phyloP scores from a whole-genome alignment of 1,139 yeast species.

The Yamadazyma kanchanaburiensis region DNA sequence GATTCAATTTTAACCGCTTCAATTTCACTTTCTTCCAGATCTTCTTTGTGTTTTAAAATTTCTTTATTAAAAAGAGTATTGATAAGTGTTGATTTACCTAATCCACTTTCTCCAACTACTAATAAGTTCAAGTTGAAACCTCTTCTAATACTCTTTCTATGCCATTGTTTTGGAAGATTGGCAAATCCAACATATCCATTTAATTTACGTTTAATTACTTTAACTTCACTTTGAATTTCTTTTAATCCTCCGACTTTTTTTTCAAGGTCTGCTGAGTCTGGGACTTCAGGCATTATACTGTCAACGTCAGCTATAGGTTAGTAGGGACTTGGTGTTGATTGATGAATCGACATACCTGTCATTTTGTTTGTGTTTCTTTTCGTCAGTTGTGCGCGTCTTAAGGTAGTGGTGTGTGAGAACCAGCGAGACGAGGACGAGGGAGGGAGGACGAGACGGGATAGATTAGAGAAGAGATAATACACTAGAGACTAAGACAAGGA shows the following conservation, averaged over 20 bases:
- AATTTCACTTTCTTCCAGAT: conserved; percentile 11
- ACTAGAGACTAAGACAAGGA: too few species aligned
- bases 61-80: conserved; percentile 87
- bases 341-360: conserved; percentile 9
- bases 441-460: background rate
- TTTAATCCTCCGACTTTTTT: conserved; percentile 8
- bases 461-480: too few species aligned
- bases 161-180: conserved; percentile 98
- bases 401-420: background rate
- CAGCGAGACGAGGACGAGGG: conserved; percentile 1
- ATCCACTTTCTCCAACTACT: conserved; percentile 89
- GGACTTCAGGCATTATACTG: conserved; percentile 16
- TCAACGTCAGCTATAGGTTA: conserved; percentile 13
- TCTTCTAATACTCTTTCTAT: conserved; percentile 86
- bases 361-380: conserved; percentile 7
- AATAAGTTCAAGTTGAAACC: conserved; percentile 90
- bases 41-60: conserved; percentile 37
- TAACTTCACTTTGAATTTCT: conserved; percentile 35
- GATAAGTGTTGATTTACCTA: conserved; percentile 91
- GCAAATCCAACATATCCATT: conserved; percentile 97
- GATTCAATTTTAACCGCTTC: conserved; percentile 49
- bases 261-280: conserved; percentile 14
- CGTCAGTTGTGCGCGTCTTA: conserved; percentile 9
- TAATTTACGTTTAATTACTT: conserved; percentile 74
- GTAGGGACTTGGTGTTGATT: background rate